phyloP scores from a whole-genome alignment of 805 yeast genomes.

The Wilhelminamyces savonicus region DNA sequence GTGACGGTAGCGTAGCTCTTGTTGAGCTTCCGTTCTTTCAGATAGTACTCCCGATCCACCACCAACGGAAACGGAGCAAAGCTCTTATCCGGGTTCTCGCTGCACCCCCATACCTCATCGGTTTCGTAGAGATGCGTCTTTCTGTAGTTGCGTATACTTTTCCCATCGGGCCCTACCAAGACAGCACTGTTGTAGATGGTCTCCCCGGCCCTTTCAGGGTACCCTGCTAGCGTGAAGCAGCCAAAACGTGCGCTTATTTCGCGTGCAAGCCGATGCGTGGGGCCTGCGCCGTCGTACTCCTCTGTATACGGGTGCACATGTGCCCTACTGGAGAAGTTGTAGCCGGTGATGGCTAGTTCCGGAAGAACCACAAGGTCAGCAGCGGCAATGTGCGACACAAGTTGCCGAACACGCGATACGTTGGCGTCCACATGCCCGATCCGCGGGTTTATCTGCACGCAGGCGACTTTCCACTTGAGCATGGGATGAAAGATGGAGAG shows the following conservation, averaged over 20 bases:
- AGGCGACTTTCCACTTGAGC: slow-evolving; percentile 36
- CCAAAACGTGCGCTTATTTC: slow-evolving; percentile 40
- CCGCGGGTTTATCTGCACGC: slow-evolving; percentile 61
- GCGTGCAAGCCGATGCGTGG: slow-evolving; percentile 51
- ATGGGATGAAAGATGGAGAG: background rate
- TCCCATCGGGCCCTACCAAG: slow-evolving; percentile 55
- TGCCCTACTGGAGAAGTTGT: slow-evolving; percentile 47
- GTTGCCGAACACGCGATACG: slow-evolving; percentile 36
- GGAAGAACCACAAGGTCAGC: slow-evolving; percentile 76
- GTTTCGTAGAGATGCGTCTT: slow-evolving; percentile 74
- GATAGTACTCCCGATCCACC: slow-evolving; percentile 15
- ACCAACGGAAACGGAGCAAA: slow-evolving; percentile 47
- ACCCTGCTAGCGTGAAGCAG: slow-evolving; percentile 75
- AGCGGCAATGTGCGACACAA: slow-evolving; percentile 25
- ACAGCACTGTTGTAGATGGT: slow-evolving; percentile 66
- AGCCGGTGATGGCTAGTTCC: slow-evolving; percentile 81
- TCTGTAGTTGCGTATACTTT: slow-evolving; percentile 57
- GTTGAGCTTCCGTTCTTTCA: slow-evolving; percentile 10
- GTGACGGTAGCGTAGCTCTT: slow-evolving; percentile 11
- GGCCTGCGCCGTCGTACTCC: slow-evolving; percentile 42
- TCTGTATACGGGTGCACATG: slow-evolving; percentile 46
- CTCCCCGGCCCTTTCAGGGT: slow-evolving; percentile 52
- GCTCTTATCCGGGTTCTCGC: slow-evolving; percentile 52
- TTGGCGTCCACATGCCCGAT: slow-evolving; percentile 57
- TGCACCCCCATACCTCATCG: slow-evolving; percentile 76